Conservation (phyloP, 805 yeast species). For the Saccharomyces jurei region DNA sequence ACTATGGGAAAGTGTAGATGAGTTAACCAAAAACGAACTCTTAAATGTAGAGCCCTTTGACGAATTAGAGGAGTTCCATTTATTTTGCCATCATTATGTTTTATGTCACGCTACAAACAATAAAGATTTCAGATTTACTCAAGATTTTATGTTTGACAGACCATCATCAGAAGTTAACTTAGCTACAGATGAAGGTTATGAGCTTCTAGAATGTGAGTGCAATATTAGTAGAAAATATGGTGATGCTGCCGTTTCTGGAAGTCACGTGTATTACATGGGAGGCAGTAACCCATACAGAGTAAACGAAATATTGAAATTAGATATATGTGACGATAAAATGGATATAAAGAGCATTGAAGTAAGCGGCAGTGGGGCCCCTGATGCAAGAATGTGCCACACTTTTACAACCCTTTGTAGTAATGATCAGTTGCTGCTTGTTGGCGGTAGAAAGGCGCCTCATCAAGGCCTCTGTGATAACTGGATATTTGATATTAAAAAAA, state of each 20-base stretch:
- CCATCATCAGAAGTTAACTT: neutral
- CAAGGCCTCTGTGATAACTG: constrained; percentile 38
- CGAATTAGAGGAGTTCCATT: constrained; percentile 74
- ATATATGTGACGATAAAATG: constrained; percentile 2
- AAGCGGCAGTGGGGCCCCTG: constrained; percentile 2
- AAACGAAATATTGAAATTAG: constrained; percentile 10
- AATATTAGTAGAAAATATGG: constrained; percentile 22
- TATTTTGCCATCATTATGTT: constrained; percentile 69
- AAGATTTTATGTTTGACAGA: constrained; percentile 3
- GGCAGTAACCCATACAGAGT: constrained; percentile 30
- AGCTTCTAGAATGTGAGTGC: neutral
- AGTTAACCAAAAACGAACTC: constrained; percentile 35
- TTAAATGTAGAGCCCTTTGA: constrained; percentile 60
- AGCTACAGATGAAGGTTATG: neutral
- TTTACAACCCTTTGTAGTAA: constrained; percentile 31
- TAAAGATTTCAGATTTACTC: constrained; percentile 5
- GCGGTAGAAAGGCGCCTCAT: constrained; percentile 64
- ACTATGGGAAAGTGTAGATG: constrained; percentile 48
- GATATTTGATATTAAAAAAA: constrained; percentile 20
- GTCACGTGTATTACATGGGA: constrained; percentile 28
- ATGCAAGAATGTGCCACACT: constrained; percentile 53
- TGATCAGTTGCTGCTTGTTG: constrained; percentile 36
- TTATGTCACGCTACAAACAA: constrained; percentile 55
- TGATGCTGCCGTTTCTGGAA: constrained; percentile 6
- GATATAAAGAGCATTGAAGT: constrained; percentile 3